Evolutionary conservation across 768 basidiomycete species (phyloP).

Genomic region (Lentinula guzmanii): DNA sequence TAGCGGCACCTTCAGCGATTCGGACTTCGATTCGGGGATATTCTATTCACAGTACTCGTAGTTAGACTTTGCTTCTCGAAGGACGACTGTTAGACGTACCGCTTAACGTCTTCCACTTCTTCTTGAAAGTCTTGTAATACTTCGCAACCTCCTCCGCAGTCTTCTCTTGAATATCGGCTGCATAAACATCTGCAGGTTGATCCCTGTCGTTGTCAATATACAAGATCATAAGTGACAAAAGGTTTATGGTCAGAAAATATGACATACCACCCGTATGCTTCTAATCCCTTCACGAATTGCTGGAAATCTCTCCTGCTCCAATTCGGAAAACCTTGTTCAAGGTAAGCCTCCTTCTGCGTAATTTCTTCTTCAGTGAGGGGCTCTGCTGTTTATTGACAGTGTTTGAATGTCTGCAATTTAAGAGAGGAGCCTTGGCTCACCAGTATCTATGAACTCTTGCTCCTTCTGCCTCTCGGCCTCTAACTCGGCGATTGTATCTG

Average conservation of each 20-base stretch:
- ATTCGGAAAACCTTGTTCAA: constrained; percentile 74
- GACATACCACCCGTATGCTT: constrained; percentile 72
- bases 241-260: neutral
- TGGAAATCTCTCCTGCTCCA: constrained; percentile 96
- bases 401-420: neutral
- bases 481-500: constrained; percentile 51
- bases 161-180: constrained; percentile 83
- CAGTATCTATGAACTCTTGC: constrained; percentile 84
- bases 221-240: neutral
- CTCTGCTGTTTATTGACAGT: constrained; percentile 49
- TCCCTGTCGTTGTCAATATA: constrained; percentile 35
- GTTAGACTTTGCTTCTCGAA: neutral
- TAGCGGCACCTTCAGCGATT: constrained; percentile 84
- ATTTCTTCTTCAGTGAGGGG: constrained; percentile 87
- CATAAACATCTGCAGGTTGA: constrained; percentile 61
- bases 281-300: constrained; percentile 77
- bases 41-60: constrained; percentile 35
- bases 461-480: constrained; percentile 76
- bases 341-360: constrained; percentile 72
- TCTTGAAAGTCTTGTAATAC: constrained; percentile 83
- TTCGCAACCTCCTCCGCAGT: constrained; percentile 66
- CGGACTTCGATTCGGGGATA: constrained; percentile 77
- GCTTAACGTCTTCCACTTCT: constrained; percentile 81
- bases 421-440: constrained; percentile 28
- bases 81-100: constrained; percentile 35